Evolutionary conservation across 495 filamentous ascomycete species (phyloP).

Genomic region (Hypoxylon cercidicola): DNA sequence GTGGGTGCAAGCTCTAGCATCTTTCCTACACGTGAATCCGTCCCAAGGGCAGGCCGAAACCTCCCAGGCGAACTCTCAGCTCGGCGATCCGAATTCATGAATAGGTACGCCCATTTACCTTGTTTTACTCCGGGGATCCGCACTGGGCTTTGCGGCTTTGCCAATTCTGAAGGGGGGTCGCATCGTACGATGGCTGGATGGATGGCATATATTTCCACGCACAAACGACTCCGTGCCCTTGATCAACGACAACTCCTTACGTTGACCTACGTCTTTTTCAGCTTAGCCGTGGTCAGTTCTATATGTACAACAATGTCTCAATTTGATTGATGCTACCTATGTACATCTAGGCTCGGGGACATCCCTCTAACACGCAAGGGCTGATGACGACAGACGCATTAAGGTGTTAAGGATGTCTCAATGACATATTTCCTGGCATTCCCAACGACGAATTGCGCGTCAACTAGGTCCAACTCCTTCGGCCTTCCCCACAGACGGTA

Average conservation of each 20-base stretch:
- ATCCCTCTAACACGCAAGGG: neutral
- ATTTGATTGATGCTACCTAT: conserved; percentile 15
- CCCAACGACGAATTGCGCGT: conserved; percentile 23
- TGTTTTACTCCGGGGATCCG: neutral
- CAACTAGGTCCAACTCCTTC: conserved; percentile 10
- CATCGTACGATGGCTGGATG: too few relatives aligned
- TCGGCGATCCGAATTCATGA: neutral
- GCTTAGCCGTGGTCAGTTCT: neutral
- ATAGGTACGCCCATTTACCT: neutral
- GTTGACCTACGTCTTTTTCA: conserved; percentile 7
- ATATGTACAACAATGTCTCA: conserved; percentile 10
- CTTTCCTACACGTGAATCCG: too few relatives aligned
- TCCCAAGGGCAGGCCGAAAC: too few relatives aligned
- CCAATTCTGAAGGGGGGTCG: too few relatives aligned
- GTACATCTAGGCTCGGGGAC: neutral
- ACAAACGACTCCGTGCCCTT: conserved; percentile 5
- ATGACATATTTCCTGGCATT: neutral
- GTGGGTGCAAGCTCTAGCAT: neutral
- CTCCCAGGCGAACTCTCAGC: neutral
- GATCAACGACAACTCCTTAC: conserved; percentile 9
- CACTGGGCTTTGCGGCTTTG: too few relatives aligned
- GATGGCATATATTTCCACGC: too few relatives aligned
- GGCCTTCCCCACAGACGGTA: conserved; percentile 13
- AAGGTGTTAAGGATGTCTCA: conserved; percentile 24
- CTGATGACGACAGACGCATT: conserved; percentile 20